A percentile compares a stretch with the other conserved stretches of the same genome.
phyloP scores from a whole-genome alignment of 2,329 filamentous ascomycete species.

The Calonectria ilicicola region DNA sequence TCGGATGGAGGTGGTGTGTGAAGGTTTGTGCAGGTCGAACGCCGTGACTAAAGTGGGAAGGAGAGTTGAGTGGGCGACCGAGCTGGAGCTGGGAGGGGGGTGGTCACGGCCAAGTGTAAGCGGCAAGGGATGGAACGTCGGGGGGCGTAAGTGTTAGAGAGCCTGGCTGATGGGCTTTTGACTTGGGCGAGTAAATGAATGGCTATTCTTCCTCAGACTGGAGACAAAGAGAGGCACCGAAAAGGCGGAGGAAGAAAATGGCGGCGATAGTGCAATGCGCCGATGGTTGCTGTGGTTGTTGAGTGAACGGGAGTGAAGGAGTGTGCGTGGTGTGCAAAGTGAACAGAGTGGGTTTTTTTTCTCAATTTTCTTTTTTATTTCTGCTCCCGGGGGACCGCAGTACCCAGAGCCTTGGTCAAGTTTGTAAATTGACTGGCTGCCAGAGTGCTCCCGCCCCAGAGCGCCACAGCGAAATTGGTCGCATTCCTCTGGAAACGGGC shows the following conservation, averaged over 20 bases:
- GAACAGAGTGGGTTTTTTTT: conserved; percentile 23
- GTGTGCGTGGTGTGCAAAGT: conserved; percentile 14
- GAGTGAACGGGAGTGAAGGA: conserved; percentile 10
- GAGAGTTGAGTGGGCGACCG: conserved; percentile 27
- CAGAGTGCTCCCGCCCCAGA: conserved; percentile 20
- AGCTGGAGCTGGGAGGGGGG: not conserved
- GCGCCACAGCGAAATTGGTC: conserved; percentile 36
- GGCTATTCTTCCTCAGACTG: not conserved
- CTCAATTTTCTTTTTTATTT: not conserved
- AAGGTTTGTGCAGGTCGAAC: conserved; percentile 24
- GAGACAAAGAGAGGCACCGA: not conserved
- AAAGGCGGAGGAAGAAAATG: conserved; percentile 2
- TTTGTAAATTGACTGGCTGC: conserved; percentile 29
- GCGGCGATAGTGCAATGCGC: not conserved
- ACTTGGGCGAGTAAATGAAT: not conserved
- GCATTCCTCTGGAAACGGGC: conserved; percentile 44
- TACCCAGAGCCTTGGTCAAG: conserved; percentile 4
- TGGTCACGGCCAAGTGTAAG: conserved; percentile 14
- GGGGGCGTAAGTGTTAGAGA: conserved; percentile 29
- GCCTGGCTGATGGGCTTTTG: conserved; percentile 10
- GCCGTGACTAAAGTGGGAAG: conserved; percentile 25
- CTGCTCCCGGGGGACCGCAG: conserved; percentile 4
- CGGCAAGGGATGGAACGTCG: conserved; percentile 20
- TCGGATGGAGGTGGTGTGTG: conserved; percentile 17
- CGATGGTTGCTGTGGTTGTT: conserved; percentile 23